These are phyloP conservation scores for Boletus subcaerulescens DNA, from an alignment of 768 basidiomycete species.

Conservation along the genomic window DNA sequence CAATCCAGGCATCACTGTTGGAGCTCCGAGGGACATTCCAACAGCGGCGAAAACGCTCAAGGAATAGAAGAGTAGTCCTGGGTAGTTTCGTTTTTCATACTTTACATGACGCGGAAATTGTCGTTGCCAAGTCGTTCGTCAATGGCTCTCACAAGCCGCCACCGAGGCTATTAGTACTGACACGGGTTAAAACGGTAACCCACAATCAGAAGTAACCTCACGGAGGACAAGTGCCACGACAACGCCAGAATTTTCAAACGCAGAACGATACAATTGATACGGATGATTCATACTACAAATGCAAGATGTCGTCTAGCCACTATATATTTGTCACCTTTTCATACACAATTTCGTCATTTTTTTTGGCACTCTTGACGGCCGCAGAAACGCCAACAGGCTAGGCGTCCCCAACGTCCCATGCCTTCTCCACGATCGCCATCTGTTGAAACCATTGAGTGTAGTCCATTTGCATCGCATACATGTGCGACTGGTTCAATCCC, in stretches of 20 bases:
- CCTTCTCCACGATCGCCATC: conserved; percentile 14
- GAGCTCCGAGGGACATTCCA: too few species aligned
- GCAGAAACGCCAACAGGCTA: background rate
- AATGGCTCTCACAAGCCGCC: too few species aligned
- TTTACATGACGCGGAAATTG: too few species aligned
- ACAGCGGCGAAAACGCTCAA: too few species aligned
- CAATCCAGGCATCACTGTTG: too few species aligned
- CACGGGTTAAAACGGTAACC: too few species aligned
- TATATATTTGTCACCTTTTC: background rate
- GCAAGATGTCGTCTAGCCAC: background rate
- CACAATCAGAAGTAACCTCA: background rate
- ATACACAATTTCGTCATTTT: background rate
- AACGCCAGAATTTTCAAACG: background rate
- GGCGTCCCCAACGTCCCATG: conserved; percentile 18
- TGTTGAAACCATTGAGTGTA: conserved; percentile 8
- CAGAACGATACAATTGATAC: background rate
- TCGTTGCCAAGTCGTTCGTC: too few species aligned
- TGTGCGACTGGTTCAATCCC: conserved; percentile 9
- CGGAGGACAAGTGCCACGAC: background rate
- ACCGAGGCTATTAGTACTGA: too few species aligned
- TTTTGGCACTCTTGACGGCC: background rate
- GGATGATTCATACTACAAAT: background rate
- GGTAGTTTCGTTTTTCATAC: too few species aligned
- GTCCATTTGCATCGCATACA: conserved; percentile 18
- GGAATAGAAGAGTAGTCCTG: too few species aligned